Conservation (phyloP, 306 rosid genomes). For the Morella rubra region DNA sequence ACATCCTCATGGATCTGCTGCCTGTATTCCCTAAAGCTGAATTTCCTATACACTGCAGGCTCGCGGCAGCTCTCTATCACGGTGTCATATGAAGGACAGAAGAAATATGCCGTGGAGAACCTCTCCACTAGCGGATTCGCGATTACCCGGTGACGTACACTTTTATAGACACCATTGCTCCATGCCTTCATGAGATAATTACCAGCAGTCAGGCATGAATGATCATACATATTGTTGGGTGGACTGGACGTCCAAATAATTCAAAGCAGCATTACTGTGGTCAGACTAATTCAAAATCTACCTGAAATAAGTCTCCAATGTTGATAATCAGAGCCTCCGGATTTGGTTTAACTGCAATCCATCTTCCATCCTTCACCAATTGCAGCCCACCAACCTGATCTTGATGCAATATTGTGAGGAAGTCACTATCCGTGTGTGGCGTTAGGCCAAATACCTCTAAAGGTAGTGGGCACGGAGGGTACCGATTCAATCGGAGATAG, state of each 20-base stretch:
- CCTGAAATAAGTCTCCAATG: constrained; percentile 97
- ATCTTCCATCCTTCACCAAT: constrained; percentile 64
- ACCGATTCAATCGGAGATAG: constrained; percentile 81
- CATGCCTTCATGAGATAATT: constrained; percentile 53
- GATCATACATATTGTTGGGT: not conserved
- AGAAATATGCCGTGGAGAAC: constrained; percentile 74
- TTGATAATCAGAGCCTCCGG: constrained; percentile 75
- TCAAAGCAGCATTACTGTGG: not conserved
- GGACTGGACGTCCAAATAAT: not conserved
- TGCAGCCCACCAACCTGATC: constrained; percentile 91
- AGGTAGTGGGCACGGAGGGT: constrained; percentile 72
- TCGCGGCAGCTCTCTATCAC: constrained; percentile 48
- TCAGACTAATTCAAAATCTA: not conserved
- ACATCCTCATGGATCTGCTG: constrained; percentile 82
- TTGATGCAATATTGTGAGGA: constrained; percentile 82
- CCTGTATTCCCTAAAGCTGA: constrained; percentile 75
- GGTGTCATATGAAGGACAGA: constrained; percentile 76
- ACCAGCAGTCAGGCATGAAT: not conserved
- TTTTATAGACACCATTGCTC: constrained; percentile 83
- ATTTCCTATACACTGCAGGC: constrained; percentile 67
- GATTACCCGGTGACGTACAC: constrained; percentile 78
- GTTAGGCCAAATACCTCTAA: constrained; percentile 60
- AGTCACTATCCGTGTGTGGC: constrained; percentile 94
- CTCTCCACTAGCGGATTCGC: constrained; percentile 62
- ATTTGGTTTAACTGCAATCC: constrained; percentile 87